Evolutionary conservation across 2,329 filamentous ascomycete genomes (phyloP).

Genomic region (Cyclaneusma minus): DNA sequence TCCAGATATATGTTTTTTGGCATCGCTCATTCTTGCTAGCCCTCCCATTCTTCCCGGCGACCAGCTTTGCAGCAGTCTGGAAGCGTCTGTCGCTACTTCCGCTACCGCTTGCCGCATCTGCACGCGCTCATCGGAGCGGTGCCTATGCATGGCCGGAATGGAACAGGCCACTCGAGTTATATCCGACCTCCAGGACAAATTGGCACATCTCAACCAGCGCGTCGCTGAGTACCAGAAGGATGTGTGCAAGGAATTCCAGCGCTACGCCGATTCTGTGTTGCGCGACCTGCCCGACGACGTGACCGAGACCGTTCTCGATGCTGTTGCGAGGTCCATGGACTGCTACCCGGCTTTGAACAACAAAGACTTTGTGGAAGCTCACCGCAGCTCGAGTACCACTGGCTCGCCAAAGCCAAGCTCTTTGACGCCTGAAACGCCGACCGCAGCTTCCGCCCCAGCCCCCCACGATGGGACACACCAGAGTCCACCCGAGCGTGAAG

Average conservation of each 20-base stretch:
- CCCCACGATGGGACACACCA: constrained; percentile 23
- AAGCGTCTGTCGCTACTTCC: too few relatives aligned
- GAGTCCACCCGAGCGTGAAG: constrained; percentile 37
- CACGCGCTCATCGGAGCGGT: too few relatives aligned
- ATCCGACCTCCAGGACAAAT: constrained; percentile 35
- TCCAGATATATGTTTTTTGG: too few relatives aligned
- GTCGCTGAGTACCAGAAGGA: constrained; percentile 40
- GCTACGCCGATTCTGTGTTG: constrained; percentile 35
- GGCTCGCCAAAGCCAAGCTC: not conserved
- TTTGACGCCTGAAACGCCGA: not conserved
- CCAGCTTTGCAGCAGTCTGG: too few relatives aligned
- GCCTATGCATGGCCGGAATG: constrained; percentile 26
- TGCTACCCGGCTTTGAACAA: not conserved
- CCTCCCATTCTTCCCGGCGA: too few relatives aligned
- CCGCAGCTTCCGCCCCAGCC: constrained; percentile 4
- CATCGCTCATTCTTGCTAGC: too few relatives aligned
- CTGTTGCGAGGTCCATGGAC: constrained; percentile 16
- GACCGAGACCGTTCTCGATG: constrained; percentile 30
- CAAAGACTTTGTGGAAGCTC: not conserved
- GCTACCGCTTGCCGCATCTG: too few relatives aligned
- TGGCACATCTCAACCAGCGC: constrained; percentile 38
- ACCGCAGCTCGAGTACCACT: not conserved
- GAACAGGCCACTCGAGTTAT: constrained; percentile 33
- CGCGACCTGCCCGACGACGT: constrained; percentile 28
- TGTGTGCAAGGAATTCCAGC: constrained; percentile 39